Percentiles rank a stretch among this genome's conserved stretches.
Evolutionary conservation across 768 basidiomycete genomes (phyloP).

Genomic region (Psilocybe azurescens): DNA sequence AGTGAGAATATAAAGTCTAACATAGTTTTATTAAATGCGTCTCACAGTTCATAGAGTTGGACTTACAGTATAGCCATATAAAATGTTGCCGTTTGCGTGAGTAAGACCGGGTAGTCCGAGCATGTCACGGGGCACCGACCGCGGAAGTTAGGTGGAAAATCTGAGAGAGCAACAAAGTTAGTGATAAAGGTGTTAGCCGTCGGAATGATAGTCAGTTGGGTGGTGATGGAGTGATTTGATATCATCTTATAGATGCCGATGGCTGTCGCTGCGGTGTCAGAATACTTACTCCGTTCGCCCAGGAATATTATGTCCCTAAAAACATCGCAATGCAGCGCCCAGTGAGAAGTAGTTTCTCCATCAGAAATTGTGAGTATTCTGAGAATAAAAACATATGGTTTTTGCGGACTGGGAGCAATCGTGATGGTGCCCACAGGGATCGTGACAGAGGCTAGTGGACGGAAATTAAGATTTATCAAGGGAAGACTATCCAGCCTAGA

Average conservation of each 20-base stretch:
- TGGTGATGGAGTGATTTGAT: not conserved
- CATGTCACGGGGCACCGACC: too few species aligned
- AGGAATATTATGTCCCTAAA: constrained; percentile 2
- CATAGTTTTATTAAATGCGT: not conserved
- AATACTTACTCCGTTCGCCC: constrained; percentile 1
- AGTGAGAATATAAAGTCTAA: not conserved
- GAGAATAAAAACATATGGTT: not conserved
- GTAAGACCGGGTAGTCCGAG: too few species aligned
- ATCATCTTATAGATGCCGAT: not conserved
- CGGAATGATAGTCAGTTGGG: not conserved
- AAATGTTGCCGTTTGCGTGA: not conserved
- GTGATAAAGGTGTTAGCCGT: not conserved
- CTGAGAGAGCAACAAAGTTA: not conserved
- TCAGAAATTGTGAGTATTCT: not conserved
- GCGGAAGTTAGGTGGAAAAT: not conserved
- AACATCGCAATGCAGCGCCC: not conserved
- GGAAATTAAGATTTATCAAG: not conserved
- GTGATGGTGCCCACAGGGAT: not conserved
- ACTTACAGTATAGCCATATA: not conserved
- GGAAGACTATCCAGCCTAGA: not conserved
- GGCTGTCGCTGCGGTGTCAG: not conserved
- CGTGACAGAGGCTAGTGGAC: not conserved
- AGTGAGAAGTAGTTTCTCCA: not conserved
- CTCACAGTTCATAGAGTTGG: not conserved
- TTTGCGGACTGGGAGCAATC: not conserved